Conservation (phyloP, 176 grass and related monocot species). For the Bonia amplexicaulis region DNA sequence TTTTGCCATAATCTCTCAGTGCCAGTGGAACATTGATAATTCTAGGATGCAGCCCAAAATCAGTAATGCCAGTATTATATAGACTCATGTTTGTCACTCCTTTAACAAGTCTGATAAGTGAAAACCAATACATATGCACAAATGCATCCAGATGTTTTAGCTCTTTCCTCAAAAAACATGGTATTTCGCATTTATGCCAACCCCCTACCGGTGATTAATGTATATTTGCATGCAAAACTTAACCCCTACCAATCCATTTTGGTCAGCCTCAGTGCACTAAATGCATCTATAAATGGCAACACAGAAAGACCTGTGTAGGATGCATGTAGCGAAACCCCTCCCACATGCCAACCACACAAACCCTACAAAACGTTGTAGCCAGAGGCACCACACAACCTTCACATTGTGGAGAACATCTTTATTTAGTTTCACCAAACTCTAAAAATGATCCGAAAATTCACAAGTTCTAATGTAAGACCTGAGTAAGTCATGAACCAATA, state of each 20-base stretch:
- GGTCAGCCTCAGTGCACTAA: background rate
- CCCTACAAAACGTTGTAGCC: background rate
- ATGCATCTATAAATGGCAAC: background rate
- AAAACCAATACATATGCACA: background rate
- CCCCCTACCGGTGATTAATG: background rate
- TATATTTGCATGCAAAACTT: background rate
- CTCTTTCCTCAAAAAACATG: background rate
- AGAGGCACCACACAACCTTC: background rate
- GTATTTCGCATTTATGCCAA: background rate
- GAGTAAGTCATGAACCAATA: background rate
- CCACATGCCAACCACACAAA: background rate
- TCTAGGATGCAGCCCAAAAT: background rate
- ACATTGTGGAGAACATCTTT: background rate
- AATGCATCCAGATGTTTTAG: background rate
- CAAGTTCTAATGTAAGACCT: background rate
- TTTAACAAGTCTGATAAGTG: background rate
- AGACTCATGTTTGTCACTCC: background rate
- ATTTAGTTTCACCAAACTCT: background rate
- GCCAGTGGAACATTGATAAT: background rate
- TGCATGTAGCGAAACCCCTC: background rate
- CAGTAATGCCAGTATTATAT: background rate
- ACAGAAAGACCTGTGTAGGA: background rate
- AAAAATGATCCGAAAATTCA: background rate
- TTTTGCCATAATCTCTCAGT: background rate
- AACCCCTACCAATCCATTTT: background rate